Base-by-base conservation (phyloP, 768 basidiomycete genomes). In the Boletus rufocinnamomeus region DNA sequence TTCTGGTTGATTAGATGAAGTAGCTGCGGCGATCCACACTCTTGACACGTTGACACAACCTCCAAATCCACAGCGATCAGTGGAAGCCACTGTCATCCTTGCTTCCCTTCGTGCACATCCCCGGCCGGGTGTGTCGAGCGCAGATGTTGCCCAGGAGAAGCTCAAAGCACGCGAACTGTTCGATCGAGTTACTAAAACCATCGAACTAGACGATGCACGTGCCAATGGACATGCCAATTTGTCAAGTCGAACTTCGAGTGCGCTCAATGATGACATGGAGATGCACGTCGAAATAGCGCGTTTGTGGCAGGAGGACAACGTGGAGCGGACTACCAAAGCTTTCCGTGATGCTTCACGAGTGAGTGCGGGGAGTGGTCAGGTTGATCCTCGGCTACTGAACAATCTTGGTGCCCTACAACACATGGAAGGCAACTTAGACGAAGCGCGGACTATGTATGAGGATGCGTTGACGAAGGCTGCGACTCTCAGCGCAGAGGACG, bases 271-370 rank as follows among this genome's bases (percentile, higher is more conserved):
- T 16, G 96, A 99, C 66, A 76, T 89, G 52, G 91, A 96, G 59
- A 85, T 98, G 82, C 89, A 93, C 63, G 76, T 87, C n/a, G 95
- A 98, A 71, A 86, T 98, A 59, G 93, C 93, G 13, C 84, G 87
- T 47, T 72, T 97, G 54, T 98, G 94, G 91, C 89, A 91, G 66
- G 86, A 82, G 4, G 91, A 95, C 58, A 87, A 80, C 67, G 62
- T 88, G 16, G 91, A 91, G 28, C 85, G 88, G 51, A 87, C 89
- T 54, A 76, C 83, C 5, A 85, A 81, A 58, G 89, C 91, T 2
- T 80, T 93, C 53, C 82, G 83, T 60, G 87, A 92, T 51, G 93
- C 94, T 0, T 69, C 88, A 50, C 76, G 84, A 50, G 83, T 90
- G 55, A 83, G 84, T 58, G 80, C 85, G 63, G 75, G 76, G 1